A percentile compares a stretch with the other conserved stretches of the same genome.
Evolutionary conservation across 257 asterid species (phyloP).

Genomic region (Rhazya stricta): DNA sequence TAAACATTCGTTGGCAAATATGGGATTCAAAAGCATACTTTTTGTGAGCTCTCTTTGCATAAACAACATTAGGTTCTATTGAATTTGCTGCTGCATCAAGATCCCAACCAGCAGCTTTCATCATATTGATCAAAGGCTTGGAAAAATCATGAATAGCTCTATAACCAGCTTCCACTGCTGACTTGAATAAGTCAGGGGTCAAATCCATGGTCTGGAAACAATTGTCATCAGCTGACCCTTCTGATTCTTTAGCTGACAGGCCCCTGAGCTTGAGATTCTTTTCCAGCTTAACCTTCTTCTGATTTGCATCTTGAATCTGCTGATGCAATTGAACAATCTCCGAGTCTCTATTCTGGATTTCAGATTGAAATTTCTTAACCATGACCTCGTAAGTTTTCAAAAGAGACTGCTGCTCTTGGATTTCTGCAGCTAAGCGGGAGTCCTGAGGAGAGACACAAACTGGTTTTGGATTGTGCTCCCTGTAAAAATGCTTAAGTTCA

Average conservation of each 20-base stretch:
- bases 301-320: conserved; percentile 88
- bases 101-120: conserved; percentile 99
- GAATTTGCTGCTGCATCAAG: conserved; percentile 95
- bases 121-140: conserved; percentile 95
- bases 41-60: conserved; percentile 95
- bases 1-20: conserved; percentile 89
- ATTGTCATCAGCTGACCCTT: conserved; percentile 51
- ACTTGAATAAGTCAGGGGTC: conserved; percentile 67
- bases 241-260: conserved; percentile 72
- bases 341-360: conserved; percentile 91
- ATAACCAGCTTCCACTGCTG: conserved; percentile 77
- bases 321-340: conserved; percentile 82
- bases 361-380: conserved; percentile 99
- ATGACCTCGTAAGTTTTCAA: conserved; percentile 92
- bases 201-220: conserved; percentile 45
- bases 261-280: conserved; percentile 96
- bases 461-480: conserved; percentile 96
- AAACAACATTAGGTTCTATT: conserved; percentile 62
- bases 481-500: conserved; percentile 89
- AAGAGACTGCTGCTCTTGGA: conserved; percentile 95
- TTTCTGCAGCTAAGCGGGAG: conserved; percentile 96
- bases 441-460: conserved; percentile 88
- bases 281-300: conserved; percentile 86
- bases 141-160: conserved; percentile 91
- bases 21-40: conserved; percentile 94